Conservation (phyloP, 148 eudicot species). For the Rhododendron ovatum region DNA sequence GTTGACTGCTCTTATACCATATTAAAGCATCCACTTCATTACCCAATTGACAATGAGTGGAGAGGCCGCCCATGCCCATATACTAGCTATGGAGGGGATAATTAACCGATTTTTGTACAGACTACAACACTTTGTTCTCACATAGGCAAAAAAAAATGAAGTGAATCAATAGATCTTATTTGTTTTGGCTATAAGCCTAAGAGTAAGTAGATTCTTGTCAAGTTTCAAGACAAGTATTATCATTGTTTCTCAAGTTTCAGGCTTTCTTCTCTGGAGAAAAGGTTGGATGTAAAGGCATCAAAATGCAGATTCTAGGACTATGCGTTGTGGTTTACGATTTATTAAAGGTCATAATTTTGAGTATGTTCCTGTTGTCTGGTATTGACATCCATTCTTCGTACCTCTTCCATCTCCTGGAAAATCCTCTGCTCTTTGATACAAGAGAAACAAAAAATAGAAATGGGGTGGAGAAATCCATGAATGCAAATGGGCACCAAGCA, state of each 20-base stretch:
- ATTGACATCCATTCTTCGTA: neutral
- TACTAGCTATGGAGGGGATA: neutral
- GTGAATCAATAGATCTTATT: neutral
- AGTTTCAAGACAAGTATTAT: neutral
- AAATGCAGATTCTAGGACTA: neutral
- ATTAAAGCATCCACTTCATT: too few relatives aligned
- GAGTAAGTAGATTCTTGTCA: neutral
- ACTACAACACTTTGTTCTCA: neutral
- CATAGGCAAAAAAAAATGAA: neutral
- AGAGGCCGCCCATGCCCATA: neutral
- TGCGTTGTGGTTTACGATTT: neutral
- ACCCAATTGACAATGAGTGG: neutral
- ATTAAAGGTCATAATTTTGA: neutral
- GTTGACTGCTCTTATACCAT: too few relatives aligned
- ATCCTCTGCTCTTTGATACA: neutral
- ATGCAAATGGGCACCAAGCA: neutral
- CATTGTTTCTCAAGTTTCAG: neutral
- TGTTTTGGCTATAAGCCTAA: neutral
- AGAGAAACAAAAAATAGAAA: neutral
- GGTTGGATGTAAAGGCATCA: neutral
- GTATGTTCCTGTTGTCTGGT: neutral
- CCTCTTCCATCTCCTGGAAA: neutral
- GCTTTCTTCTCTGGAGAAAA: neutral
- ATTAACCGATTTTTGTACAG: too few relatives aligned
- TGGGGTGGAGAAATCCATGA: neutral